Evolutionary conservation across 371 early-diverging fungal species (phyloP).

Genomic region (Circinella umbellata): DNA sequence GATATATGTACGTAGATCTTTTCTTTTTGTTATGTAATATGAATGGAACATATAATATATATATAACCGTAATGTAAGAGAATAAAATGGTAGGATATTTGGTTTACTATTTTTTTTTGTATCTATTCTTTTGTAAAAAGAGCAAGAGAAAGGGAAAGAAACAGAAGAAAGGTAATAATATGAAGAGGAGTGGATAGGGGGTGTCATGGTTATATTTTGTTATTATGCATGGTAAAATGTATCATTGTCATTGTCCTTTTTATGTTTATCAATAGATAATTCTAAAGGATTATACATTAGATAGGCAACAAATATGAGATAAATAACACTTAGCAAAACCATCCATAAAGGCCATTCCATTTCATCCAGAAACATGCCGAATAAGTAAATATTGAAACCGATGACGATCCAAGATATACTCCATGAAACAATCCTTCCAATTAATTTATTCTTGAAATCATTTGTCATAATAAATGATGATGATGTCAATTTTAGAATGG

Average conservation of each 20-base stretch:
- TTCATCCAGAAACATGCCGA: constrained; percentile 30
- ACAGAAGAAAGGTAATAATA: background rate
- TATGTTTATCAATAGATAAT: background rate
- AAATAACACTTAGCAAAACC: constrained; percentile 13
- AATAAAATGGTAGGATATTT: too few relatives aligned
- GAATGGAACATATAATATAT: too few relatives aligned
- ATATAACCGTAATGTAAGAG: too few relatives aligned
- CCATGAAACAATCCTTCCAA: constrained; percentile 27
- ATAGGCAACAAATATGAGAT: constrained; percentile 25
- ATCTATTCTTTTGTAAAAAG: too few relatives aligned
- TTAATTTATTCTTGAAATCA: constrained; percentile 34
- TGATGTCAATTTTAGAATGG: constrained; percentile 66
- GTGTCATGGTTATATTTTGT: background rate
- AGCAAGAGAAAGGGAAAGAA: background rate
- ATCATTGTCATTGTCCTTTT: background rate
- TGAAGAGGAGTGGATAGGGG: background rate
- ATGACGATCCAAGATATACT: constrained; percentile 54
- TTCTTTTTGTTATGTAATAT: too few relatives aligned
- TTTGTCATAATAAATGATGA: constrained; percentile 44
- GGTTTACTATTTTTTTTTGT: too few relatives aligned
- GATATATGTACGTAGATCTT: too few relatives aligned
- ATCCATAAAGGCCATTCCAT: constrained; percentile 17
- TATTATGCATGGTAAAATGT: constrained; percentile 2
- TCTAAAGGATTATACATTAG: constrained; percentile 22
- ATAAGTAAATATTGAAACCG: constrained; percentile 59